Evolutionary conservation across 2,329 filamentous ascomycete genomes (phyloP).

Genomic region (Emergomyces africanus): DNA sequence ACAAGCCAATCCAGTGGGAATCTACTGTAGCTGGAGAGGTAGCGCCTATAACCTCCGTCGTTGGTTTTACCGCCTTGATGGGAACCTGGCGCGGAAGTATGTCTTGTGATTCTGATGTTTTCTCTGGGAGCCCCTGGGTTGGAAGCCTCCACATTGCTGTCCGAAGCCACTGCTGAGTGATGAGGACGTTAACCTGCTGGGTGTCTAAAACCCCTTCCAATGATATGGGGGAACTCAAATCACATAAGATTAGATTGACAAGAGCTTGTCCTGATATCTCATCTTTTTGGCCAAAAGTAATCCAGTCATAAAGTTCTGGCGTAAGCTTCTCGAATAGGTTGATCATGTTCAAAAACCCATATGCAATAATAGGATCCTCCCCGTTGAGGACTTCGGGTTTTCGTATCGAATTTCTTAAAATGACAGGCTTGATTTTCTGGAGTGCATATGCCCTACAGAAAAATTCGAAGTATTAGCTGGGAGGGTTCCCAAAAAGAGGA

Average conservation of each 20-base stretch:
- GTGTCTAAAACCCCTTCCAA: constrained; percentile 47
- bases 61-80: constrained; percentile 49
- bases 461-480: neutral
- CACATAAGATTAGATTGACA: constrained; percentile 37
- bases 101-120: constrained; percentile 38
- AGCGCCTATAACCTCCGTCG: constrained; percentile 54
- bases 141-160: constrained; percentile 62
- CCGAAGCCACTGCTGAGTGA: constrained; percentile 59
- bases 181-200: constrained; percentile 55
- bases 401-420: constrained; percentile 53
- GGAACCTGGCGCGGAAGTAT: constrained; percentile 52
- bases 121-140: constrained; percentile 52
- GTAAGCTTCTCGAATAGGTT: constrained; percentile 28
- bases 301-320: constrained; percentile 26
- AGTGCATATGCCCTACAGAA: constrained; percentile 54
- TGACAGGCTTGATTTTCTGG: constrained; percentile 55
- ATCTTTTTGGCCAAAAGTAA: constrained; percentile 23
- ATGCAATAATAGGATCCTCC: constrained; percentile 35
- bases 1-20: constrained; percentile 60
- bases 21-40: constrained; percentile 66
- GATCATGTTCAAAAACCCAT: constrained; percentile 29
- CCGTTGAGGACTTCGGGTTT: constrained; percentile 51
- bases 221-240: constrained; percentile 41
- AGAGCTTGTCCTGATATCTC: constrained; percentile 18
- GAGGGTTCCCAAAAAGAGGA: neutral